These are phyloP conservation scores for Entomortierella beljakovae DNA, from an alignment of 192 early-diverging fungal species.

Conservation along the genomic window DNA sequence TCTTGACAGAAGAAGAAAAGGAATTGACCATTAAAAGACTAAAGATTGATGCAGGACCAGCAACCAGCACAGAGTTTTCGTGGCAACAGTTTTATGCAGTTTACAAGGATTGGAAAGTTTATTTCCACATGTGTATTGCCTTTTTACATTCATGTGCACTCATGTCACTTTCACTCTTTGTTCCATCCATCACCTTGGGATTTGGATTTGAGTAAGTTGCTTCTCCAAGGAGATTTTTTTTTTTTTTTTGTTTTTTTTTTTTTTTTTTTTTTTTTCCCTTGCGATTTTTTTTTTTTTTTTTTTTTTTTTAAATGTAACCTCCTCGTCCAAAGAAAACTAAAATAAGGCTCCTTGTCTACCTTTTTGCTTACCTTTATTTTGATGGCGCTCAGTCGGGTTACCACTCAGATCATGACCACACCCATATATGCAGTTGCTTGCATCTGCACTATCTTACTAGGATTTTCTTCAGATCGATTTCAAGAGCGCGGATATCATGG, in stretches of 20 bases:
- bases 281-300: slow-evolving; percentile 5
- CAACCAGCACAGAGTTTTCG: slow-evolving; percentile 56
- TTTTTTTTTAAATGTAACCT: slow-evolving; percentile 11
- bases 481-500: slow-evolving; percentile 57
- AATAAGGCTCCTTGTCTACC: no score
- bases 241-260: slow-evolving; percentile 13
- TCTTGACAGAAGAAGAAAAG: slow-evolving; percentile 55
- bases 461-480: slow-evolving; percentile 16
- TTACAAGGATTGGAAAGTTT: slow-evolving; percentile 59
- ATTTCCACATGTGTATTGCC: slow-evolving; percentile 65
- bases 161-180: slow-evolving; percentile 70
- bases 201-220: slow-evolving; percentile 11
- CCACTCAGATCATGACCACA: slow-evolving; percentile 57
- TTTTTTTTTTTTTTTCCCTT: slow-evolving; percentile 4
- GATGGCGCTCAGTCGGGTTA: slow-evolving; percentile 4
- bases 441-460: slow-evolving; percentile 18
- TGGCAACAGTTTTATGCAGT: slow-evolving; percentile 58
- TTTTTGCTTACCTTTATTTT: background rate
- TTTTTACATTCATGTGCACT: slow-evolving; percentile 69
- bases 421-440: slow-evolving; percentile 60
- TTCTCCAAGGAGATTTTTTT: no score
- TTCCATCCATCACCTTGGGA: slow-evolving; percentile 76
- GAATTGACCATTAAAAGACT: slow-evolving; percentile 53
- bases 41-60: slow-evolving; percentile 56
- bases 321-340: no score